phyloP scores from a whole-genome alignment of 345 rosid genomes.

The Brassica nigra region DNA sequence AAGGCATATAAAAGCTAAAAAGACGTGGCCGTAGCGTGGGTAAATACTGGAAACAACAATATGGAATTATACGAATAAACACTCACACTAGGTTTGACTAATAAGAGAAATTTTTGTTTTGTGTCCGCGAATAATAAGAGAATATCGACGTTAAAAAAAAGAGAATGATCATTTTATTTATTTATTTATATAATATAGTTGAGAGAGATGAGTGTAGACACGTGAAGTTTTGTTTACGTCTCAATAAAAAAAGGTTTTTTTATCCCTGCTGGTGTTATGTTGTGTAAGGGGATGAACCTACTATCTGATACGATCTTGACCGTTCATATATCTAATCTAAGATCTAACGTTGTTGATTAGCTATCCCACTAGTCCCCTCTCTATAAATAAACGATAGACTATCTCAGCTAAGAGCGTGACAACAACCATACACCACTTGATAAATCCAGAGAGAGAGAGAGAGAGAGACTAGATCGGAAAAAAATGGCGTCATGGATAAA shows the following conservation, averaged over 20 bases:
- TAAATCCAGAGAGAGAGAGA: neutral
- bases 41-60: neutral
- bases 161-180: neutral
- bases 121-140: neutral
- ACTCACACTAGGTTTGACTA: conserved; percentile 31
- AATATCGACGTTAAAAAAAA: neutral
- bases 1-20: neutral
- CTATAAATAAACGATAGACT: conserved; percentile 36
- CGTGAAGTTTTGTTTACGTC: conserved; percentile 18
- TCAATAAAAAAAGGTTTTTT: neutral
- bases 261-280: conserved; percentile 7
- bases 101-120: neutral
- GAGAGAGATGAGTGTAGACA: conserved; percentile 6
- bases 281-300: neutral
- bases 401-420: conserved; percentile 8
- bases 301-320: neutral
- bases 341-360: conserved; percentile 22
- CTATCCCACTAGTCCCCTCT: conserved; percentile 10
- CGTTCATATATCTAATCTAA: neutral
- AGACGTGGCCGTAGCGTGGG: conserved; percentile 29
- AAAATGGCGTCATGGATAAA: conserved; percentile 47
- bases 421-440: conserved; percentile 14
- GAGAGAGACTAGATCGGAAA: neutral
- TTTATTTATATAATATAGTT: neutral
- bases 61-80: conserved; percentile 14